Conservation (phyloP, 768 basidiomycete genomes). For the Tulasnella sp. region DNA sequence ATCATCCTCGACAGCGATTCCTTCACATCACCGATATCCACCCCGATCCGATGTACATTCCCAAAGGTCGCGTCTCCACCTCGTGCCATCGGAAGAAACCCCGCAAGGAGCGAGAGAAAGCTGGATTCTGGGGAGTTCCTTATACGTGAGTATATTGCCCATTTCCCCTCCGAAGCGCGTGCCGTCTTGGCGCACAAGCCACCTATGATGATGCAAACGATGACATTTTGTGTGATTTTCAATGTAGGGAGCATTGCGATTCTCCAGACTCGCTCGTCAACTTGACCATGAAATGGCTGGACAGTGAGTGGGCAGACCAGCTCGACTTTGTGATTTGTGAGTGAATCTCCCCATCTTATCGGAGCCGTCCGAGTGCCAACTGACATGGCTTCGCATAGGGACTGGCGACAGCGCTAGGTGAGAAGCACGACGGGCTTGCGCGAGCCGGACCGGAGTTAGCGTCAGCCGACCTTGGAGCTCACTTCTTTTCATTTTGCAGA, state of each 20-base stretch:
- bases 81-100: constrained; percentile 63
- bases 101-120: constrained; percentile 49
- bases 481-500: not conserved
- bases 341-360: constrained; percentile 33
- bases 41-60: constrained; percentile 65
- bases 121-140: constrained; percentile 65
- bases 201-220: not conserved
- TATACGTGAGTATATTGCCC: constrained; percentile 53
- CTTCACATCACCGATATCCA: constrained; percentile 83
- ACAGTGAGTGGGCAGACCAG: constrained; percentile 72
- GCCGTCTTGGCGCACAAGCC: not conserved
- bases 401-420: constrained; percentile 45
- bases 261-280: constrained; percentile 76
- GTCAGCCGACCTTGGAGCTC: not conserved
- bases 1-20: constrained; percentile 54
- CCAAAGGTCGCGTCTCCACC: constrained; percentile 51
- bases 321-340: constrained; percentile 88
- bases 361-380: not conserved
- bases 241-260: constrained; percentile 62
- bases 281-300: constrained; percentile 73
- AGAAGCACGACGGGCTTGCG: constrained; percentile 16
- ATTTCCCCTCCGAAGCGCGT: not conserved
- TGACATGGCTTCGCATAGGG: constrained; percentile 33
- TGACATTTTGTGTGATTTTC: not conserved
- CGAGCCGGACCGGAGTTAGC: not conserved